Base-by-base conservation (phyloP, 2,329 filamentous ascomycete genomes). In the Colletotrichum orchidophilum region DNA sequence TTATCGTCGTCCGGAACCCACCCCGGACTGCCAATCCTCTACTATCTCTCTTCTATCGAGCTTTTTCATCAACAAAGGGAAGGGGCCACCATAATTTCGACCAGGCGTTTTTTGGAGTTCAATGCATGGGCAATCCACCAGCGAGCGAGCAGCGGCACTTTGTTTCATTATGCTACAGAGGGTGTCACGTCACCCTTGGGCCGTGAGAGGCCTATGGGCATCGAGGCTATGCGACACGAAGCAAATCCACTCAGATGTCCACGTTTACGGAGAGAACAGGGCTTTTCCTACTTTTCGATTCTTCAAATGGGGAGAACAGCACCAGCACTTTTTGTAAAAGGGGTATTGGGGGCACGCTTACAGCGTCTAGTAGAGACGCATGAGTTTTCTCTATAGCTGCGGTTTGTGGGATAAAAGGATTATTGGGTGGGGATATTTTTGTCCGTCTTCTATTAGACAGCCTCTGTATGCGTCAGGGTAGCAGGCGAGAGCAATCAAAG, bases 101-200 rank as follows among this genome's bases (percentile, higher is more conserved):
- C 49, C 27, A 63, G 69, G 69, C 69, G 69, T 71, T 71, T 63
- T 62, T 69, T 57, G 69, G 69, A 69, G 69, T 71, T 50, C 60
- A 71, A 49, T 63, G 64, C 69, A 71, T 68, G 65, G 65, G 12
- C 58, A 63, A 63, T 59, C 53, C 27, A 68, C 31, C 46, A 71
- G 69, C 69, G 69, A 71, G 69, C 69, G 65, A 71, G 69, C 64
- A 59, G 69, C 59, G 69, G 59, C 69, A 71, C 64, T 63, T 68
- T 71, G 63, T 53, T 69, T 63, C 64, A 33, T 64, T 49, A 69
- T 60, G 53, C 65, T 63, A 54, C 42, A 59, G 27, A 68, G 35
- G 9, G 50, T 31, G 27, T 18, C 18, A 59, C 39, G 18, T n/a
- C 11, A 46, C 33, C 53, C 12, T 13, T 15, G 15, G 12, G 68